Percentiles rank a stretch among this genome's conserved stretches.
Conservation (phyloP, 2,329 filamentous ascomycete species). For the Periconia sp. region DNA sequence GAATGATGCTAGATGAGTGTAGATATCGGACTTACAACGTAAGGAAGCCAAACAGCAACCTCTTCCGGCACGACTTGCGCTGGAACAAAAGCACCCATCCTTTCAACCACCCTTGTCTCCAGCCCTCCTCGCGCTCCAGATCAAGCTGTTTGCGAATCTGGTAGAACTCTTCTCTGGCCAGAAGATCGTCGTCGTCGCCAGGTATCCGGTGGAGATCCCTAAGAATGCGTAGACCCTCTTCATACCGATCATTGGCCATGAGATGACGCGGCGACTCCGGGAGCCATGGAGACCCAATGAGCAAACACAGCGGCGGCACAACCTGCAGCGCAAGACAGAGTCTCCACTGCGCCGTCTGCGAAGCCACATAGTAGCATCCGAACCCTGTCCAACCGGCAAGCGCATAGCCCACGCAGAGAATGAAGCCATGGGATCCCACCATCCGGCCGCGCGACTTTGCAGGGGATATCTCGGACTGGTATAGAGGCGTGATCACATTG, state of each 20-base stretch:
- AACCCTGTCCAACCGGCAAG: slow-evolving; percentile 34
- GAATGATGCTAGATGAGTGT: neutral
- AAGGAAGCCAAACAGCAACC: slow-evolving; percentile 7
- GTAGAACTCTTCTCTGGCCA: slow-evolving; percentile 3
- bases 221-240: slow-evolving; percentile 64
- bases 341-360: slow-evolving; percentile 4
- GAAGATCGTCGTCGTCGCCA: neutral
- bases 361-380: slow-evolving; percentile 19
- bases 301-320: slow-evolving; percentile 3
- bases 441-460: slow-evolving; percentile 57
- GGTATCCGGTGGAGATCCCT: neutral
- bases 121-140: slow-evolving; percentile 1
- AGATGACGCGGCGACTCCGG: slow-evolving; percentile 70
- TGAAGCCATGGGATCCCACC: slow-evolving; percentile 57
- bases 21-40: slow-evolving; percentile 2
- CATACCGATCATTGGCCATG: slow-evolving; percentile 65
- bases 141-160: slow-evolving; percentile 6
- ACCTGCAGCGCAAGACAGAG: slow-evolving; percentile 9
- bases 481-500: slow-evolving; percentile 54
- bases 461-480: slow-evolving; percentile 59
- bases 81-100: slow-evolving; percentile 4
- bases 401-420: slow-evolving; percentile 35
- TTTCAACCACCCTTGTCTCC: slow-evolving; percentile 1
- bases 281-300: slow-evolving; percentile 47
- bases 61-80: slow-evolving; percentile 6